A percentile compares a stretch with the other conserved stretches of the same genome.
Conservation (phyloP, 805 yeast genomes). For the Myxozyma vanderwaltii region DNA sequence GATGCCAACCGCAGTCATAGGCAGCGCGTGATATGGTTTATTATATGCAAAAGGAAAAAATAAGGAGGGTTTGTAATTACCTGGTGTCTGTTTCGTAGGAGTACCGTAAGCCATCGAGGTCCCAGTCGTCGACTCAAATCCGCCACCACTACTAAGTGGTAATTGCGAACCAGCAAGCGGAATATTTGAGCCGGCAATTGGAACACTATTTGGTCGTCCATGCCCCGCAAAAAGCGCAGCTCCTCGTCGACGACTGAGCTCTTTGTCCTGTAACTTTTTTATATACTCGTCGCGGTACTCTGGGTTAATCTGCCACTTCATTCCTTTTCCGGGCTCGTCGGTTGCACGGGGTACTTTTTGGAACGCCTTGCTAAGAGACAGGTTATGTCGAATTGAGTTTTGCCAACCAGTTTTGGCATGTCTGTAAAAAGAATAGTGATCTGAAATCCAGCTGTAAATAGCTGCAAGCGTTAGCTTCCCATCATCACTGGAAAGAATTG, state of each 20-base stretch:
- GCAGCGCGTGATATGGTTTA: slow-evolving; percentile 1
- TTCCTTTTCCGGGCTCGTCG: slow-evolving; percentile 97
- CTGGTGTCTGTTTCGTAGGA: slow-evolving; percentile 28
- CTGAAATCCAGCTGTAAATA: slow-evolving; percentile 86
- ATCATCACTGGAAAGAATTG: slow-evolving; percentile 83
- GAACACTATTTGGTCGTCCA: slow-evolving; percentile 5
- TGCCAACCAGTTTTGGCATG: slow-evolving; percentile 97
- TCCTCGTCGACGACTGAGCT: slow-evolving; percentile 35
- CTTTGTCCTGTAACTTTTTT: slow-evolving; percentile 74
- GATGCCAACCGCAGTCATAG: not conserved
- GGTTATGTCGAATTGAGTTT: slow-evolving; percentile 92
- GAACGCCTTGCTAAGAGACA: slow-evolving; percentile 93
- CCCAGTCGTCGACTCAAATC: slow-evolving; percentile 3
- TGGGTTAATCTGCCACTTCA: slow-evolving; percentile 97
- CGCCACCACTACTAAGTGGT: slow-evolving; percentile 8
- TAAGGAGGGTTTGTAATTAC: slow-evolving; percentile 8
- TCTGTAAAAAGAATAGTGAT: slow-evolving; percentile 88
- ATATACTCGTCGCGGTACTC: slow-evolving; percentile 81
- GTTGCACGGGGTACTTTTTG: slow-evolving; percentile 95
- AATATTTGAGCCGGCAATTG: not conserved
- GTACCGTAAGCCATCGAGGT: slow-evolving; percentile 22
- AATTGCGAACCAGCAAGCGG: slow-evolving; percentile 10
- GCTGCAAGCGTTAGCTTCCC: slow-evolving; percentile 88
- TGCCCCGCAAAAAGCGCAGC: slow-evolving; percentile 23
- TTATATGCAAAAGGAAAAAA: not conserved